Evolutionary conservation across 805 yeast species (phyloP), one percentile per base, ranked within the genome.

Genomic region (Kazachstania viticola): DNA sequence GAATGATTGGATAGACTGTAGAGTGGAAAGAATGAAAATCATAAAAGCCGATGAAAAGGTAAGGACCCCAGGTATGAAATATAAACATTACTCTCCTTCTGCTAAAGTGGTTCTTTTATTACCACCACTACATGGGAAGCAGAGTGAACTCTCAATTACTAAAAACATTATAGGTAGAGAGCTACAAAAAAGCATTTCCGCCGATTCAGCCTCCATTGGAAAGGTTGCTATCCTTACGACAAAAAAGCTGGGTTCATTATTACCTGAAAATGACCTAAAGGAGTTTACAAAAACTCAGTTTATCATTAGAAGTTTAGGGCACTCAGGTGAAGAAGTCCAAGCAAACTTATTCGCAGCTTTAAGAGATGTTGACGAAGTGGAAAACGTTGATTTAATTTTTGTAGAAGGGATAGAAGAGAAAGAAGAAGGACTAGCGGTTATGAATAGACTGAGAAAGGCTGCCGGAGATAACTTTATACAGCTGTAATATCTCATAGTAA

Each of bases 61-160:
- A 0, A 69, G 80, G 44, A 91, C 98, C 0, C 98, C 98, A 0
- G 98, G 98, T 0, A 91, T 91, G 98, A 91, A 91, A 51, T 91
- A 91, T 53, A 75, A 81, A 44, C 98, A 91, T 54, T 91, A 91
- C 54, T 81, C 95, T 0, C 98, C 98, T 3, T 68, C 69, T 2
- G 95, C 96, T 0, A 73, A 69, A 36, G 97, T 91, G 3, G 61
- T 79, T 0, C 55, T 87, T 4, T 73, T 84, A 39, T 56, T 63
- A 16, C 66, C 72, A 17, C 62, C 72, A 19, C 9, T 8, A 19
- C 21, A 19, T 7, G 7, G 11, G 7, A 11, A 19, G 29, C 64
- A 62, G 0, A 62, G 69, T 34, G 70, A 75, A 0, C 41, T 42
- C 17, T 21, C 24, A 1, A 22, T 32, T 5, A 37, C 35, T 1